Evolutionary conservation across 352 stramenopile genomes (phyloP).

Genomic region (Thalassiosira oceanica): DNA sequence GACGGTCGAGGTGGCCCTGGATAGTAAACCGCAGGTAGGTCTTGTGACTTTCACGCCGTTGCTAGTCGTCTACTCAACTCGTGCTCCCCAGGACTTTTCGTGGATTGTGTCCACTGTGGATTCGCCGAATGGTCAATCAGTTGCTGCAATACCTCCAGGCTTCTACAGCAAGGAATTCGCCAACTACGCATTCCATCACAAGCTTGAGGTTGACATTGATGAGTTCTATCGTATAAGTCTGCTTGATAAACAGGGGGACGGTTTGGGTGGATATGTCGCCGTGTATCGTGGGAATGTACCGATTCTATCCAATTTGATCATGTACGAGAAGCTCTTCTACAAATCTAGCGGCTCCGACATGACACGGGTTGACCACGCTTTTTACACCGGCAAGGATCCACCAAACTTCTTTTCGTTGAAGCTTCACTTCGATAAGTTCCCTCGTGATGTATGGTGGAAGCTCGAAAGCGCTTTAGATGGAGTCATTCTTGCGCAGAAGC

Average conservation of each 20-base stretch:
- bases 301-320: slow-evolving; percentile 29
- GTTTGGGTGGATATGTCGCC: slow-evolving; percentile 33
- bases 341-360: neutral
- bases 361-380: slow-evolving; percentile 26
- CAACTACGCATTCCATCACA: slow-evolving; percentile 44
- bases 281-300: slow-evolving; percentile 23
- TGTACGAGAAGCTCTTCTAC: slow-evolving; percentile 35
- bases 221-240: slow-evolving; percentile 40
- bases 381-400: slow-evolving; percentile 28
- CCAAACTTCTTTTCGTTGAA: slow-evolving; percentile 23
- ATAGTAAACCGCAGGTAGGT: slow-evolving; percentile 18
- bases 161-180: slow-evolving; percentile 23
- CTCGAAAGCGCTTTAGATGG: slow-evolving; percentile 25
- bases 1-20: slow-evolving; percentile 33
- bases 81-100: slow-evolving; percentile 33
- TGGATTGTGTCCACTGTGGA: slow-evolving; percentile 25
- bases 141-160: slow-evolving; percentile 19
- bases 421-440: slow-evolving; percentile 32
- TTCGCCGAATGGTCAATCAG: neutral
- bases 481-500: slow-evolving; percentile 18
- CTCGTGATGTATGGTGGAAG: slow-evolving; percentile 33
- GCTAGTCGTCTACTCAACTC: too few relatives aligned
- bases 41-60: too few relatives aligned
- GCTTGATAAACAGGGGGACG: slow-evolving; percentile 24
- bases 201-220: slow-evolving; percentile 10